phyloP scores from a whole-genome alignment of 2,329 filamentous ascomycete species.

The Ophiocordyceps unilateralis region DNA sequence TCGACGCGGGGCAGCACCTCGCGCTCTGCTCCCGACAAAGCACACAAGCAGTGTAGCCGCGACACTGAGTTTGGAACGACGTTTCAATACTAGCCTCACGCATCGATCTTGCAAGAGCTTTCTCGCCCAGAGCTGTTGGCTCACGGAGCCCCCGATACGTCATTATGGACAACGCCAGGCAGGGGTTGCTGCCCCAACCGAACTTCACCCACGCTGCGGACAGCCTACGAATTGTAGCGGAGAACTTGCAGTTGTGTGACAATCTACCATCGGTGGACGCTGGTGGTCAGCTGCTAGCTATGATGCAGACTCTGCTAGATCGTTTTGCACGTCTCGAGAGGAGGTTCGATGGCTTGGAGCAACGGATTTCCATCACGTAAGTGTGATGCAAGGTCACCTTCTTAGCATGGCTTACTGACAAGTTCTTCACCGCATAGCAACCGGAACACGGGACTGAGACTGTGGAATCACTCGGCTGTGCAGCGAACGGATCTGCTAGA shows the following conservation, averaged over 20 bases:
- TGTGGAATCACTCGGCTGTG: not conserved
- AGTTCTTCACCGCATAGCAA: not conserved
- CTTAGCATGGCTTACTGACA: not conserved
- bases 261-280: not conserved
- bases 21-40: no score
- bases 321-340: not conserved
- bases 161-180: not conserved
- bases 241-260: not conserved
- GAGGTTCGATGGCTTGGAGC: not conserved
- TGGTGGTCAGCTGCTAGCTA: not conserved
- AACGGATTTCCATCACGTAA: not conserved
- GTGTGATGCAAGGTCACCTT: not conserved
- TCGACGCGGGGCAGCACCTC: no score
- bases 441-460: not conserved
- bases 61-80: no score
- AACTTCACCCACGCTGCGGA: not conserved
- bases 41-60: no score
- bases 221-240: not conserved
- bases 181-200: not conserved
- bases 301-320: not conserved
- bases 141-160: not conserved
- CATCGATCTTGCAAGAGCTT: no score
- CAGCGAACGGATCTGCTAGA: not conserved
- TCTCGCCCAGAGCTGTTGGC: no score
- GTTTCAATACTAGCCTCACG: no score